Evolutionary conservation across 2,329 filamentous ascomycete genomes (phyloP), one percentile per base, ranked within the genome.

Genomic region (Corynespora cassiicola): DNA sequence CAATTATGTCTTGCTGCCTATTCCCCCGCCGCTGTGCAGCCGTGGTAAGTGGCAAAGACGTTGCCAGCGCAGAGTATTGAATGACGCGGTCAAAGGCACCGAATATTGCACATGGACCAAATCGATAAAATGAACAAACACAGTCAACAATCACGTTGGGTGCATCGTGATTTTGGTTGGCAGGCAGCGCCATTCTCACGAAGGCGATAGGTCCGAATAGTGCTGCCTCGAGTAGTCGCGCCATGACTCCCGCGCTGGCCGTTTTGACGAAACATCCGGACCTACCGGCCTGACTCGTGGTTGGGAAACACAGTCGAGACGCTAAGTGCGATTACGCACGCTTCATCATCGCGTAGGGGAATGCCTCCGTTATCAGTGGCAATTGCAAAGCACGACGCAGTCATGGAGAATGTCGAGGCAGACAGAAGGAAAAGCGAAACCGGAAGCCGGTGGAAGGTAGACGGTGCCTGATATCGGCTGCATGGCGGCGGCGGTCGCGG

Each of bases 221-320:
- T 48, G 56, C 34, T 62, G 60, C 58, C 58, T 63, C 54, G 51
- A 52, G 53, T 52, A 42, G 46, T 37, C 38, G 39, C 48, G n/a
- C 37, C 40, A 50, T 36, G 38, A 41, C 39, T 32, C 25, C 33
- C 37, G 46, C 48, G 40, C 19, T 15, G 22, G 22, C 11, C 15
- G 29, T 14, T 17, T 30, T 26, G 12, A 10, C 14, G 31, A 33
- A 31, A 47, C 24, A 26, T 35, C 18, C 29, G 22, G 17, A 19
- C 27, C 28, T 40, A 43, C 38, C n/a, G n/a, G n/a, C n/a, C n/a
- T n/a, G 39, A 49, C 36, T 52, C 34, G 39, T 36, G 39, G 42
- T 36, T 32, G 40, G 37, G 48, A 52, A 41, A 50, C 47, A 52
- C 44, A 45, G 36, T 28, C 42, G 41, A 42, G 42, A 58, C 48